Percentiles rank a stretch among this genome's conserved stretches.
Conservation (phyloP, 2,329 filamentous ascomycete species). For the Cordyceps pruinosa region DNA sequence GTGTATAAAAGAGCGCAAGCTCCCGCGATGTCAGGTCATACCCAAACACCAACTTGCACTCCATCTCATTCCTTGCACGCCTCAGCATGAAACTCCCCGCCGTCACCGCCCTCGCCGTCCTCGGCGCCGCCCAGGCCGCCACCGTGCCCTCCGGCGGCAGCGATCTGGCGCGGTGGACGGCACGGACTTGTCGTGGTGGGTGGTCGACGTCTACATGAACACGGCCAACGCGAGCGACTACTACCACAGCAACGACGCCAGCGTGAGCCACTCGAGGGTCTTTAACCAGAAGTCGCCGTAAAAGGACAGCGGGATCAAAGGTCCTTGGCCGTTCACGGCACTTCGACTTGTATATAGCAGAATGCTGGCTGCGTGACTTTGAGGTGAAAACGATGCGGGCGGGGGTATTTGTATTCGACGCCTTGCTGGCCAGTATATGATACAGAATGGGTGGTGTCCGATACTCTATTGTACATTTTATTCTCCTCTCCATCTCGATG, state of each 20-base stretch:
- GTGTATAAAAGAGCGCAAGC: neutral
- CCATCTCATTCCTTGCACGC: neutral
- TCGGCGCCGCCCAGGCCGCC: slow-evolving; percentile 1
- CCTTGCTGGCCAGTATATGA: neutral
- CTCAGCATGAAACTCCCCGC: neutral
- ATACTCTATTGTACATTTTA: slow-evolving; percentile 3
- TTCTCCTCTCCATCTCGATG: neutral
- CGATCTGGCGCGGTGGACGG: neutral
- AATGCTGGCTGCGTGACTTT: too few relatives aligned
- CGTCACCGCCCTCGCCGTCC: neutral
- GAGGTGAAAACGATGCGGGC: neutral
- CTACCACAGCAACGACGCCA: neutral
- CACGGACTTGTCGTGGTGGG: slow-evolving; percentile 5
- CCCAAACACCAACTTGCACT: too few relatives aligned
- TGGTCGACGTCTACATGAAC: neutral
- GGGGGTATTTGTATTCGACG: slow-evolving; percentile 7
- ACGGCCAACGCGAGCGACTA: neutral
- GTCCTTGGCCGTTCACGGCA: too few relatives aligned
- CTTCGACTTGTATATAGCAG: too few relatives aligned
- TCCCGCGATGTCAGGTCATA: too few relatives aligned
- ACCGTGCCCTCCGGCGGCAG: neutral
- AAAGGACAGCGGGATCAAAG: too few relatives aligned
- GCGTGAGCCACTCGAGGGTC: neutral
- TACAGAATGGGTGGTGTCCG: neutral
- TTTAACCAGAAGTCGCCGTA: neutral